phyloP scores from a whole-genome alignment of 495 filamentous ascomycete species.

The Neurospora sp. region DNA sequence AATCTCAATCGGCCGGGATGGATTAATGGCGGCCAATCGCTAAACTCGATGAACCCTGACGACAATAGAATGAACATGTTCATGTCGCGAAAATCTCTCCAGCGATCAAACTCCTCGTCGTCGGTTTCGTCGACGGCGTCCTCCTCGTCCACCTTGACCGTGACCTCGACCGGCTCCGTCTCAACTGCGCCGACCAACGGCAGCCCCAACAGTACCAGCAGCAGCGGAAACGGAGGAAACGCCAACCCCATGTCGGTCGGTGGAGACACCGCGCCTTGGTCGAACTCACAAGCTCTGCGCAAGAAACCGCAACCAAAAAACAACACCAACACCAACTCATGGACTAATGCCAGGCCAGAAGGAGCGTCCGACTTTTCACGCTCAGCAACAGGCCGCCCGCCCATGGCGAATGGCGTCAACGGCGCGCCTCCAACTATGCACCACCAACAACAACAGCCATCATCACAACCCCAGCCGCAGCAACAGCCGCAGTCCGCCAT shows the following conservation, averaged over 20 bases:
- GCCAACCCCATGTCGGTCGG: constrained; percentile 26
- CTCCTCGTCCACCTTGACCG: constrained; percentile 52
- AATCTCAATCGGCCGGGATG: constrained; percentile 52
- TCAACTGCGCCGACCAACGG: constrained; percentile 10
- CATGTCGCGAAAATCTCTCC: constrained; percentile 72
- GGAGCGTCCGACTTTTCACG: constrained; percentile 35
- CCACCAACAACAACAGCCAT: neutral
- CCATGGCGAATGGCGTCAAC: constrained; percentile 41
- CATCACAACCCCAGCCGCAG: constrained; percentile 18
- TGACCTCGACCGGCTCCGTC: constrained; percentile 22
- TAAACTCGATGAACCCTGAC: constrained; percentile 75
- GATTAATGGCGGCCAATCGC: constrained; percentile 65
- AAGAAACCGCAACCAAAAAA: constrained; percentile 56
- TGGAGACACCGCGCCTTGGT: constrained; percentile 36
- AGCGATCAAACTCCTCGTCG: constrained; percentile 80
- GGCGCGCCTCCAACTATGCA: constrained; percentile 47
- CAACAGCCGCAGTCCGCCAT: constrained; percentile 67
- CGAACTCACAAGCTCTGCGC: constrained; percentile 41
- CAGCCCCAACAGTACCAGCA: constrained; percentile 25
- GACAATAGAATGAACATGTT: constrained; percentile 69
- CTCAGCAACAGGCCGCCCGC: constrained; percentile 29
- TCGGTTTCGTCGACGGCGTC: constrained; percentile 64
- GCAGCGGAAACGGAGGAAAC: constrained; percentile 2
- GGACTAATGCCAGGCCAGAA: constrained; percentile 48
- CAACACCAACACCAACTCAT: constrained; percentile 31